phyloP scores from a whole-genome alignment of 2,329 filamentous ascomycete species.

The Stemphylium lycopersici region DNA sequence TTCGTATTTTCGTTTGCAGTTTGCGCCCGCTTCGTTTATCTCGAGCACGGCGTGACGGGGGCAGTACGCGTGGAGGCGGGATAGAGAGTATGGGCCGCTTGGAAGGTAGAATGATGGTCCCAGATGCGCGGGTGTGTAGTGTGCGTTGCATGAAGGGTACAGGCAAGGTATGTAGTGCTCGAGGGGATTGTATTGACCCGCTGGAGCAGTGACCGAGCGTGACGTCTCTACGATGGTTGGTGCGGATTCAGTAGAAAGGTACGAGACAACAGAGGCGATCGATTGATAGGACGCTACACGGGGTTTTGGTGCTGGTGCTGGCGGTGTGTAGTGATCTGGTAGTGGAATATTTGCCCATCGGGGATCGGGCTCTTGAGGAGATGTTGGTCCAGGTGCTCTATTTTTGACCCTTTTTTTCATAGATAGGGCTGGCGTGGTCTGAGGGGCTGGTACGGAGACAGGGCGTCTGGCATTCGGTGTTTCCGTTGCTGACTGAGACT shows the following conservation, averaged over 20 bases:
- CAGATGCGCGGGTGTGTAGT: conserved; percentile 31
- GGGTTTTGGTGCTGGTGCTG: conserved; percentile 12
- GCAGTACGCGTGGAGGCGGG: conserved; percentile 36
- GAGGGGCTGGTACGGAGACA: conserved; percentile 13
- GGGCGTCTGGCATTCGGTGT: conserved; percentile 6
- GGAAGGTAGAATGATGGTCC: conserved; percentile 38
- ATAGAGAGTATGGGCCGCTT: conserved; percentile 36
- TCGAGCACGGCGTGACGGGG: conserved; percentile 35
- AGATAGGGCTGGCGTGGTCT: conserved; percentile 4
- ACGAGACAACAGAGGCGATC: conserved; percentile 6
- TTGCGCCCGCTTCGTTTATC: conserved; percentile 31
- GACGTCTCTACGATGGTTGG: conserved; percentile 18
- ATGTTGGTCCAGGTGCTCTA: conserved; percentile 19
- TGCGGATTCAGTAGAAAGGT: conserved; percentile 24
- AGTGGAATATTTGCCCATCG: conserved; percentile 24
- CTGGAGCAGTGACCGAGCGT: conserved; percentile 5
- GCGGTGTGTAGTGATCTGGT: conserved; percentile 23
- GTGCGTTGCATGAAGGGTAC: conserved; percentile 27
- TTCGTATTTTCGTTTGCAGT: conserved; percentile 37
- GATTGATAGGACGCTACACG: conserved; percentile 33
- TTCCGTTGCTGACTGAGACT: conserved; percentile 9
- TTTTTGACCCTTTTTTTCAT: conserved; percentile 11
- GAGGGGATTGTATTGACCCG: conserved; percentile 38
- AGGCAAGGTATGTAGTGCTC: conserved; percentile 42
- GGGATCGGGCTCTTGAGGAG: conserved; percentile 13